Evolutionary conservation across 495 filamentous ascomycete genomes (phyloP).

Genomic region (Clohesyomyces aquaticus): DNA sequence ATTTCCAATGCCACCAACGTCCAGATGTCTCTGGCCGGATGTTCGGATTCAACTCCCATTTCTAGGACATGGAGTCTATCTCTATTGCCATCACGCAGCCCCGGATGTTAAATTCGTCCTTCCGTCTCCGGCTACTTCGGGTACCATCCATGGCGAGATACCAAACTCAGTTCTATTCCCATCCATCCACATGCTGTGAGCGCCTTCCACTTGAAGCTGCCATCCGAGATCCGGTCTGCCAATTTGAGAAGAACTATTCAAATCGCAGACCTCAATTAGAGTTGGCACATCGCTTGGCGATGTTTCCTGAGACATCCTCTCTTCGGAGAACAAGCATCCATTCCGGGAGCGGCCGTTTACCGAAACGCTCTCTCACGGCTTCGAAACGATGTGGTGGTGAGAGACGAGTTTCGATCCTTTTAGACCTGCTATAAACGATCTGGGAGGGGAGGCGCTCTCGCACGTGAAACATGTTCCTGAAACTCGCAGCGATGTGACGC

Average conservation of each 20-base stretch:
- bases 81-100: too few species aligned
- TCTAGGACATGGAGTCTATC: too few species aligned
- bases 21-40: too few species aligned
- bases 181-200: too few species aligned
- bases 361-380: background rate
- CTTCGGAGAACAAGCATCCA: background rate
- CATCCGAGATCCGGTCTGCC: background rate
- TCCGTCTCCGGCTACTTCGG: too few species aligned
- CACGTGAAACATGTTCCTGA: conserved; percentile 1
- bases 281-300: background rate
- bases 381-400: background rate
- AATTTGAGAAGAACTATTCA: background rate
- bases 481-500: background rate
- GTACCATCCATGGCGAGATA: too few species aligned
- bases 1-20: too few species aligned
- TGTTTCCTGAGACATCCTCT: background rate
- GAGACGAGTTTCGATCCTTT: background rate
- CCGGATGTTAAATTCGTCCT: too few species aligned
- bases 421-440: background rate
- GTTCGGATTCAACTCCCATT: too few species aligned
- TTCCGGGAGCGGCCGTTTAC: background rate
- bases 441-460: background rate
- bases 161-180: too few species aligned
- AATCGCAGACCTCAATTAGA: background rate
- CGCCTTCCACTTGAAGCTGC: too few species aligned